These are phyloP conservation scores for Leucocoprinus birnbaumii DNA, from an alignment of 768 basidiomycete species.

Conservation along the genomic window DNA sequence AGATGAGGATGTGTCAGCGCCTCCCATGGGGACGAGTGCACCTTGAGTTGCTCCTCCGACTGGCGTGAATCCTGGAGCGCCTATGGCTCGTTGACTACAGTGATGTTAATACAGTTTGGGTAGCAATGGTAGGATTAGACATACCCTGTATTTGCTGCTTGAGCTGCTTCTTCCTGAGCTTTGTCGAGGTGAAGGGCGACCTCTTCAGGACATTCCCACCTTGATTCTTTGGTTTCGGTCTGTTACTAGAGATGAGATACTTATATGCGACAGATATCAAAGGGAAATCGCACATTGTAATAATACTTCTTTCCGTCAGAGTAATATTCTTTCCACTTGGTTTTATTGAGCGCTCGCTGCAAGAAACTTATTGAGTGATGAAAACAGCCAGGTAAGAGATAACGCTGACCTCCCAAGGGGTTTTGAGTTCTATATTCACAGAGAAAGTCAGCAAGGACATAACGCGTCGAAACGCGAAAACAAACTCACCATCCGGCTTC, in stretches of 20 bases:
- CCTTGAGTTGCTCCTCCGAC: constrained; percentile 45
- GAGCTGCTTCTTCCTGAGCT: constrained; percentile 44
- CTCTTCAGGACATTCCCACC: constrained; percentile 98
- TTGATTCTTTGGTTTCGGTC: constrained; percentile 88
- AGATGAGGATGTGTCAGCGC: constrained; percentile 47
- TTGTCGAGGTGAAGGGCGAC: constrained; percentile 80
- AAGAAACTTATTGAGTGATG: constrained; percentile 11
- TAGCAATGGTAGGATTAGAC: too few relatives aligned
- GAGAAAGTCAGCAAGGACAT: constrained; percentile 6
- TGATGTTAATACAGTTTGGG: neutral
- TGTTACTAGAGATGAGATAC: constrained; percentile 26
- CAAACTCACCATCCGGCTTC: constrained; percentile 82
- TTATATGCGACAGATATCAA: neutral
- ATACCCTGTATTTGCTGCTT: constrained; percentile 6
- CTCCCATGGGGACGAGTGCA: constrained; percentile 50
- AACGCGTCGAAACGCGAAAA: neutral
- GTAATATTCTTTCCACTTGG: constrained; percentile 96
- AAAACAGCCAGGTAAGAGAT: constrained; percentile 6
- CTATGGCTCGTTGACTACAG: constrained; percentile 26
- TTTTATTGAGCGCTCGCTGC: constrained; percentile 84
- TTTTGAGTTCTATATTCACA: constrained; percentile 66
- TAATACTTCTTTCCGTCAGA: constrained; percentile 90
- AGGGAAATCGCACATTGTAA: constrained; percentile 60
- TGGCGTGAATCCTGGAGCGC: constrained; percentile 39
- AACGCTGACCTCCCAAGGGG: constrained; percentile 76